Base-by-base conservation (phyloP, 352 stramenopile species). In the Phytopythium sindhum region DNA sequence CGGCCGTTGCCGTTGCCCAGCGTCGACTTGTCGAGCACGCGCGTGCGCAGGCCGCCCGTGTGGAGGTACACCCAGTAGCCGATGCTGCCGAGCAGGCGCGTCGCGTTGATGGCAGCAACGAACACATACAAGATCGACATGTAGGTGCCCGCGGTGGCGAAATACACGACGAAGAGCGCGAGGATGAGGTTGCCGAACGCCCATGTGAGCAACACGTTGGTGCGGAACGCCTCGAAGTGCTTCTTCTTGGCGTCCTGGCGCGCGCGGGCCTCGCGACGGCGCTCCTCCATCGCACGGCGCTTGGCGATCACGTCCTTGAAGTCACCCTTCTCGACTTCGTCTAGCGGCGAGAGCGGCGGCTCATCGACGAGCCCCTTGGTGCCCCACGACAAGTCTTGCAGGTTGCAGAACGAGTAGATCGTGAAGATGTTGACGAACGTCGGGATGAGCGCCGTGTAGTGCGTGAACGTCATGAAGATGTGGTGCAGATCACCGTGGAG, bases 401-500 rank as follows among this genome's bases (percentile, higher is more conserved):
- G 71, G 74, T 95, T 95, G 62, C 84, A 96, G 69, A 94, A 95
- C 57, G 85, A 93, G 81, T 95, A 96, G 60, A 96, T 91, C 26
- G 83, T 91, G 57, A 95, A 91, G 55, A 95, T 95, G 69, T 94
- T 96, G 37, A 97, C 84, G 53, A 96, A 96, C 52, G 80, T 93
- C 33, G 89, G 89, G 57, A 94, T 89, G 50, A 97, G 65, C 21
- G 86, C 78, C 52, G 83, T 92, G 75, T 95, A 97, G 70, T 96
- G 89, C 63, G 84, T 88, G 72, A 93, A 93, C 39, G 84, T 91
- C 69, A 94, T 78, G 58, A 93, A 72, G 54, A 94, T 92, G 67
- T 93, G 80, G 64, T 94, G 88, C 50, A 94, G 51, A 66, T 94
- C 85, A 33, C 88, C 84, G 24, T 93, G 80, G 7, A 96, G 51